Percentiles rank a stretch among this genome's conserved stretches.
Conservation (phyloP, 768 basidiomycete genomes). For the Boletus subparvulus region DNA sequence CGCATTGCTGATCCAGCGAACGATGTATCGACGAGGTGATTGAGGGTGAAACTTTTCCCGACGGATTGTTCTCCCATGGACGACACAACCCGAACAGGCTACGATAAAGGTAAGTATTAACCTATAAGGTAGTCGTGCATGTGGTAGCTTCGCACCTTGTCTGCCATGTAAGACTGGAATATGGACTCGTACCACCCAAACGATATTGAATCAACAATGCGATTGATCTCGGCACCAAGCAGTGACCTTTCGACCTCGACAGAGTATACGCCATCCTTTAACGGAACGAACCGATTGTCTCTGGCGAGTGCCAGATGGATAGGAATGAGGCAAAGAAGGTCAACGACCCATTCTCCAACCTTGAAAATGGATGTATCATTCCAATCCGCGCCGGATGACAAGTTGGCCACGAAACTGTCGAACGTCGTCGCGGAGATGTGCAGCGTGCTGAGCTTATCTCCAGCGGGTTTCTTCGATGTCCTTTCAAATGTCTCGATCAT, state of each 20-base stretch:
- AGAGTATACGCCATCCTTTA: conserved; percentile 57
- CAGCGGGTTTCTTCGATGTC: conserved; percentile 51
- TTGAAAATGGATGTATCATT: conserved; percentile 36
- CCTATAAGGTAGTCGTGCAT: background rate
- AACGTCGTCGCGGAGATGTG: conserved; percentile 32
- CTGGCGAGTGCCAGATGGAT: conserved; percentile 61
- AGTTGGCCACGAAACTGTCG: conserved; percentile 18
- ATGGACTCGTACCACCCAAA: conserved; percentile 68
- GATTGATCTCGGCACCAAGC: conserved; percentile 57
- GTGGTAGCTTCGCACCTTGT: conserved; percentile 39
- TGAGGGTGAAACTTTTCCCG: conserved; percentile 57
- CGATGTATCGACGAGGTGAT: conserved; percentile 63
- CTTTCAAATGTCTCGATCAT: conserved; percentile 49
- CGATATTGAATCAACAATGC: conserved; percentile 54
- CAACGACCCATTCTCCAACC: conserved; percentile 61
- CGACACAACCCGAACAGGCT: conserved; percentile 65
- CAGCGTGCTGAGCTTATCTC: conserved; percentile 40
- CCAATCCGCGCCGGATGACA: conserved; percentile 19
- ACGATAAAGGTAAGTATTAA: background rate
- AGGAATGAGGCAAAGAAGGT: conserved; percentile 60
- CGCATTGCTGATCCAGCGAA: conserved; percentile 66
- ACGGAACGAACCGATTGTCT: conserved; percentile 60
- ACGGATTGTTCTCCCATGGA: conserved; percentile 72
- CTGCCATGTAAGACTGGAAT: conserved; percentile 60
- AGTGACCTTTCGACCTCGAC: conserved; percentile 49